These are phyloP conservation scores for Aspergillus candidus DNA, from an alignment of 2,329 filamentous ascomycete species.

Conservation along the genomic window DNA sequence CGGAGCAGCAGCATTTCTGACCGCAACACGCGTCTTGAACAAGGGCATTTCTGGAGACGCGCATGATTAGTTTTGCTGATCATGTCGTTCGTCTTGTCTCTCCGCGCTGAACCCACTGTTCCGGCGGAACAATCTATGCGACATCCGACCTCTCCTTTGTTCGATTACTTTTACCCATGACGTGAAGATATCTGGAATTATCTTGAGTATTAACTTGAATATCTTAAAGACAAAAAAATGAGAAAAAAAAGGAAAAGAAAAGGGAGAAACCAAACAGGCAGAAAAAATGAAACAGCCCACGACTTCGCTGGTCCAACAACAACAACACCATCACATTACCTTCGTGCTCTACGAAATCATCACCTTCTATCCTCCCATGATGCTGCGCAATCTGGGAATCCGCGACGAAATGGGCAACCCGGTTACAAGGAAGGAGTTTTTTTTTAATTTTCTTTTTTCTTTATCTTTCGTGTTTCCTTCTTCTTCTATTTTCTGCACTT, in stretches of 20 bases:
- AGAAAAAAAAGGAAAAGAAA: not conserved
- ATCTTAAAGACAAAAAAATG: constrained; percentile 2
- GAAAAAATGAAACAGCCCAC: not conserved
- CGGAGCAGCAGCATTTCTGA: constrained; percentile 12
- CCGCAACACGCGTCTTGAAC: constrained; percentile 10
- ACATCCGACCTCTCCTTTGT: constrained; percentile 5
- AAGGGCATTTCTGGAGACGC: constrained; percentile 15
- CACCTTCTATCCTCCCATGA: too few relatives aligned
- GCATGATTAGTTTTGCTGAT: constrained; percentile 6
- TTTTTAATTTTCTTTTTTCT: constrained; percentile 9
- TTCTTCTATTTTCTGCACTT: constrained; percentile 4
- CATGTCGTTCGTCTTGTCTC: constrained; percentile 1
- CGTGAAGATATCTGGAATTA: not conserved
- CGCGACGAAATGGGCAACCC: constrained; percentile 4
- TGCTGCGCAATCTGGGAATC: too few relatives aligned
- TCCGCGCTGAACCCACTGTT: not conserved
- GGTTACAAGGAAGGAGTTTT: constrained; percentile 13
- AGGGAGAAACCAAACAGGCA: not conserved
- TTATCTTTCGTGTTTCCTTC: constrained; percentile 9
- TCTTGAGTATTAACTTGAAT: not conserved
- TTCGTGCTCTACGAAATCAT: too few relatives aligned
- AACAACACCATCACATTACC: too few relatives aligned
- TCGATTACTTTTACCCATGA: constrained; percentile 2
- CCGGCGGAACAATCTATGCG: too few relatives aligned
- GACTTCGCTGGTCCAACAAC: not conserved